phyloP scores from a whole-genome alignment of 805 yeast genomes.

The Myxozyma kluyveri region DNA sequence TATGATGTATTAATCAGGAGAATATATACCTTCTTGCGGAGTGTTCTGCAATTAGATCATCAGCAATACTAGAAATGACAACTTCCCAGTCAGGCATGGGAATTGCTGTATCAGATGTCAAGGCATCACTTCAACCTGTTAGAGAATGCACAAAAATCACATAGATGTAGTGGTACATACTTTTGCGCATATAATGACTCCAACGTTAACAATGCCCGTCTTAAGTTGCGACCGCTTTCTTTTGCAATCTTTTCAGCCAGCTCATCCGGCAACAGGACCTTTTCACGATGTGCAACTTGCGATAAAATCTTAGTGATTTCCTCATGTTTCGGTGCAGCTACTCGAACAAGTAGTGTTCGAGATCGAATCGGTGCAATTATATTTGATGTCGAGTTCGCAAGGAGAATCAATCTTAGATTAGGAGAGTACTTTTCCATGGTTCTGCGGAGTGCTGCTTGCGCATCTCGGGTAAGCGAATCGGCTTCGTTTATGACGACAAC shows the following conservation, averaged over 20 bases:
- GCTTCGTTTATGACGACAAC: conserved; percentile 88
- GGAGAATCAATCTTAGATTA: conserved; percentile 76
- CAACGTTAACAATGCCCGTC: conserved; percentile 72
- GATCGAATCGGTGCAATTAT: conserved; percentile 93
- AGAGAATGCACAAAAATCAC: background rate
- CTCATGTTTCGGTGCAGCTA: conserved; percentile 68
- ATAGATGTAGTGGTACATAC: background rate
- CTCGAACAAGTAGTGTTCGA: conserved; percentile 82
- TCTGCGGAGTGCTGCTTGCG: conserved; percentile 92
- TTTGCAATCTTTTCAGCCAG: conserved; percentile 54
- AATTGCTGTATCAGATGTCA: conserved; percentile 45
- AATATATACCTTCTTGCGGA: conserved; percentile 48
- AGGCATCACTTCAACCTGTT: conserved; percentile 10
- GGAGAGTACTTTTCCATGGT: conserved; percentile 94
- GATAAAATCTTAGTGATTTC: conserved; percentile 60
- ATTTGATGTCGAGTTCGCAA: conserved; percentile 86
- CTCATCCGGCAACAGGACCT: conserved; percentile 40
- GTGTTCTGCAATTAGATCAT: conserved; percentile 51
- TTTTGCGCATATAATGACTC: conserved; percentile 62
- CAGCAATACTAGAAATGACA: conserved; percentile 67
- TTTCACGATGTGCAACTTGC: conserved; percentile 58
- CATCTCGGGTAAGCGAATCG: conserved; percentile 83
- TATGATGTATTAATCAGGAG: background rate
- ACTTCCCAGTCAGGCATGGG: conserved; percentile 85
- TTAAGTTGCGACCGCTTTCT: conserved; percentile 64